These are phyloP conservation scores for Neonectria magnoliae DNA, from an alignment of 2,329 filamentous ascomycete species.

Conservation along the genomic window DNA sequence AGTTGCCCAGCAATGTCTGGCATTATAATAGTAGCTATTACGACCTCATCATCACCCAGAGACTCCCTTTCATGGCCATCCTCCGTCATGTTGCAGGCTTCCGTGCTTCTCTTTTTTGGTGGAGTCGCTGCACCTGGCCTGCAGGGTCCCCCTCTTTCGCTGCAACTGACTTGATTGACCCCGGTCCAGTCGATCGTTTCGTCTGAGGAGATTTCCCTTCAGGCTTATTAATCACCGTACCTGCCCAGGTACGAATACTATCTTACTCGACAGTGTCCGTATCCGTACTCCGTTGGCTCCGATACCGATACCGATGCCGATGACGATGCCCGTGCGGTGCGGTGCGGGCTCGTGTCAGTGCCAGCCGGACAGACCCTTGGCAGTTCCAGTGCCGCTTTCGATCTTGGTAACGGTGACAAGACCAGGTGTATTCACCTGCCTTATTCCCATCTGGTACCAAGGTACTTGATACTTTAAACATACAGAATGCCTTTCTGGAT, in stretches of 20 bases:
- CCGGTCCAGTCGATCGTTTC: slow-evolving; percentile 11
- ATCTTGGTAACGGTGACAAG: slow-evolving; percentile 1
- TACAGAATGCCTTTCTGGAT: background rate
- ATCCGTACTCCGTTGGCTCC: background rate
- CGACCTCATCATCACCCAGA: background rate
- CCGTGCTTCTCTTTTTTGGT: slow-evolving; percentile 1
- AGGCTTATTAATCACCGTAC: too few relatives aligned
- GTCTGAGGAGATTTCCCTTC: background rate
- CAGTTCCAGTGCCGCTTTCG: slow-evolving; percentile 3
- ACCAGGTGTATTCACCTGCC: background rate
- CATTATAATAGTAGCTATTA: background rate
- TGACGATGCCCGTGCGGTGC: background rate
- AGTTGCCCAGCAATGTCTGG: slow-evolving; percentile 5
- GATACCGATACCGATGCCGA: background rate
- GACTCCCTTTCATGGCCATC: slow-evolving; percentile 5
- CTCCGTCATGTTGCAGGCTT: slow-evolving; percentile 17
- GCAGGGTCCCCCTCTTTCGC: slow-evolving; percentile 19
- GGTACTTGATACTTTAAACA: background rate
- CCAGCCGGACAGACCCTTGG: background rate
- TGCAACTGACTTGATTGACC: background rate
- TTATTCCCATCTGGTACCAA: background rate
- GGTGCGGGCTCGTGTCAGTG: background rate
- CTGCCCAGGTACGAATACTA: too few relatives aligned
- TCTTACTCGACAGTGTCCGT: background rate
- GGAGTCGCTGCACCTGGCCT: slow-evolving; percentile 7